Percentiles rank a stretch among this genome's conserved stretches.
Conservation (phyloP, 1,139 yeast species). For the Nakaseomyces uthaithaninus region DNA sequence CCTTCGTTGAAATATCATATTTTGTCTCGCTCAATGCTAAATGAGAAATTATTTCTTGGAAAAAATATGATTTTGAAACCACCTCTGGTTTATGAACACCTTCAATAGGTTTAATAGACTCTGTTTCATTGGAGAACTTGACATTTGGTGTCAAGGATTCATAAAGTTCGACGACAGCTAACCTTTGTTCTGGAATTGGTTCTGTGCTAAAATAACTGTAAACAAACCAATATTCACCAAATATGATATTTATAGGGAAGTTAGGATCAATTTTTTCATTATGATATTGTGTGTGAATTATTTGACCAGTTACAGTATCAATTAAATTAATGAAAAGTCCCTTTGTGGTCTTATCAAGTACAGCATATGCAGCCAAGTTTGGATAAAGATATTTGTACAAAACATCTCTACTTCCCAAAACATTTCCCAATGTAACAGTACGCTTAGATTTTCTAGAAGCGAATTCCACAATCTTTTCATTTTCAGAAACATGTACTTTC, state of each 20-base stretch:
- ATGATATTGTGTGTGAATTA: constrained; percentile 44
- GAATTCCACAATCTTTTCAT: constrained; percentile 36
- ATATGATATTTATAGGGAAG: constrained; percentile 44
- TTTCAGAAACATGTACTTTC: constrained; percentile 24
- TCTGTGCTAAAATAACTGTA: constrained; percentile 52
- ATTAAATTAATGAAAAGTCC: constrained; percentile 44
- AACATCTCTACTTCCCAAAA: constrained; percentile 63
- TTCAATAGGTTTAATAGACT: constrained; percentile 17
- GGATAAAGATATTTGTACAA: constrained; percentile 80
- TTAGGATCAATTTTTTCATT: constrained; percentile 33
- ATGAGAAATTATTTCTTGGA: constrained; percentile 47
- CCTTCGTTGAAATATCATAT: constrained; percentile 67
- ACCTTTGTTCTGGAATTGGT: constrained; percentile 43
- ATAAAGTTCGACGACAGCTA: constrained; percentile 71
- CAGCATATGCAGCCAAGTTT: constrained; percentile 50
- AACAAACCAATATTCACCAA: constrained; percentile 81
- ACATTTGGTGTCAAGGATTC: constrained; percentile 50
- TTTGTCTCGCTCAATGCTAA: constrained; percentile 56
- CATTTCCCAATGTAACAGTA: constrained; percentile 61
- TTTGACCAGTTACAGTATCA: constrained; percentile 63
- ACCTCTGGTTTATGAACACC: constrained; percentile 38
- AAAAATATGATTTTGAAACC: constrained; percentile 48
- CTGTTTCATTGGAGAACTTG: constrained; percentile 26
- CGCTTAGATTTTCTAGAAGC: constrained; percentile 37
- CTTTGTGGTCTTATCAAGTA: constrained; percentile 33